These are phyloP conservation scores for Chaetomiaceae sp. DNA, from an alignment of 2,329 filamentous ascomycete species.

Conservation along the genomic window DNA sequence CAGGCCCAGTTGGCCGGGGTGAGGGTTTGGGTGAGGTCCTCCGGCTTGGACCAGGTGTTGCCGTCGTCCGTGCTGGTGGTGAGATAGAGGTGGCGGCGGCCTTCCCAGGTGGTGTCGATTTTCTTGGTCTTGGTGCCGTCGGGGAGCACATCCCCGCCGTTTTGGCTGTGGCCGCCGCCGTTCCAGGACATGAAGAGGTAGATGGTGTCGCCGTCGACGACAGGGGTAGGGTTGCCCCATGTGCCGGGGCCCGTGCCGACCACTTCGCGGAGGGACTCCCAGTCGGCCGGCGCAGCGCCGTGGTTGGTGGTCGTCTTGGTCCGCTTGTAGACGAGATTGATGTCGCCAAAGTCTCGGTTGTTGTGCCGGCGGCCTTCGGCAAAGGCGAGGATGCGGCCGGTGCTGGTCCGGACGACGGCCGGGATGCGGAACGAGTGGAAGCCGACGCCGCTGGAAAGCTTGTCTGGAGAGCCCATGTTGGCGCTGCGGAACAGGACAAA, in stretches of 20 bases:
- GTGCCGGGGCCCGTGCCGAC: conserved; percentile 25
- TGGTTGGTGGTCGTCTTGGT: conserved; percentile 25
- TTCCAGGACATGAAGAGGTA: conserved; percentile 33
- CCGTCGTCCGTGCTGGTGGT: conserved; percentile 28
- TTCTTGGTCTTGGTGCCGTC: conserved; percentile 23
- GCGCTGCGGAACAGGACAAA: conserved; percentile 28
- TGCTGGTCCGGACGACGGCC: conserved; percentile 25
- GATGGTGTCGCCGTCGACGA: conserved; percentile 30
- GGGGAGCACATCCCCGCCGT: conserved; percentile 24
- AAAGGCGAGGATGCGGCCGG: conserved; percentile 29
- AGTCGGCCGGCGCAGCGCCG: conserved; percentile 24
- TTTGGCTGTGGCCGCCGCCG: conserved; percentile 27
- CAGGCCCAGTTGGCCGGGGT: conserved; percentile 21
- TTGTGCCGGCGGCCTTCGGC: conserved; percentile 28
- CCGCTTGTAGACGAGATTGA: conserved; percentile 31
- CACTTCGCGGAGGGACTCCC: conserved; percentile 28
- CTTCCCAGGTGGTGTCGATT: conserved; percentile 24
- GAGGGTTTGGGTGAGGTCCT: conserved; percentile 24
- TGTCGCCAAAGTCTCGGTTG: conserved; percentile 30
- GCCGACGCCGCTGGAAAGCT: conserved; percentile 26
- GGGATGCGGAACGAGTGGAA: conserved; percentile 32
- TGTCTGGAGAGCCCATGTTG: conserved; percentile 29
- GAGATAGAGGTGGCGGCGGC: conserved; percentile 27
- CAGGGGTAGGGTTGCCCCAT: conserved; percentile 32
- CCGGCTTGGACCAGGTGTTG: conserved; percentile 25